These are phyloP conservation scores for Aspergillus sergii DNA, from an alignment of 2,329 filamentous ascomycete species.

Conservation along the genomic window DNA sequence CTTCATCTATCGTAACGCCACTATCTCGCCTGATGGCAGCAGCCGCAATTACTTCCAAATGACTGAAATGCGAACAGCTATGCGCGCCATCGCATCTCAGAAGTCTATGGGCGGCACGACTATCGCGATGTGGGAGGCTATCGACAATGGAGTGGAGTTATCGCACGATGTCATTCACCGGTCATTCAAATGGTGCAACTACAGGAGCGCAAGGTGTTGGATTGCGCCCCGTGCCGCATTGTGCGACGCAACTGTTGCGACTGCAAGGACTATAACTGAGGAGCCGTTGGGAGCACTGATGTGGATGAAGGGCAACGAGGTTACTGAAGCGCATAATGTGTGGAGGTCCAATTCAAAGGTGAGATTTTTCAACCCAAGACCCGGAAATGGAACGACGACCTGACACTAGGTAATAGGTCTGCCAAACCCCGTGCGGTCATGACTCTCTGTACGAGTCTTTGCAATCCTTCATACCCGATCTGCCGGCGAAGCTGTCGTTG, in stretches of 20 bases:
- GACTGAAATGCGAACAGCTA: slow-evolving; percentile 41
- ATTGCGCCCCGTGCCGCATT: slow-evolving; percentile 44
- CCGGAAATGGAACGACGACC: neutral
- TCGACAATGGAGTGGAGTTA: slow-evolving; percentile 42
- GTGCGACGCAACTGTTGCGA: slow-evolving; percentile 35
- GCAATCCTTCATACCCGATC: slow-evolving; percentile 9
- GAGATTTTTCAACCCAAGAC: neutral
- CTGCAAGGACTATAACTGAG: slow-evolving; percentile 19
- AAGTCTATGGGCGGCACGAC: slow-evolving; percentile 45
- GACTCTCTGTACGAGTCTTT: slow-evolving; percentile 10
- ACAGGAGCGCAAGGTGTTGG: slow-evolving; percentile 50
- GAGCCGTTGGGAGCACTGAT: slow-evolving; percentile 51
- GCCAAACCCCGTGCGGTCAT: neutral
- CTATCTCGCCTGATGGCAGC: slow-evolving; percentile 44
- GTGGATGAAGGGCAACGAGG: slow-evolving; percentile 49
- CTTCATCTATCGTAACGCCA: slow-evolving; percentile 45
- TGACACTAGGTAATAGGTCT: neutral
- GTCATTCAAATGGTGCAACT: slow-evolving; percentile 50
- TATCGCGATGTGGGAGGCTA: slow-evolving; percentile 49
- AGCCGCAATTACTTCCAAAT: slow-evolving; percentile 51
- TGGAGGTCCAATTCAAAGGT: slow-evolving; percentile 31
- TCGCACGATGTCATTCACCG: slow-evolving; percentile 48
- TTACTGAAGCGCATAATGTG: slow-evolving; percentile 41
- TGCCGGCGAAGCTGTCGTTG: slow-evolving; percentile 11
- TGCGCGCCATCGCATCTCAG: slow-evolving; percentile 50